A percentile compares a stretch with the other conserved stretches of the same genome.
Conservation (phyloP, 768 basidiomycete species). For the Ramaria sp. region DNA sequence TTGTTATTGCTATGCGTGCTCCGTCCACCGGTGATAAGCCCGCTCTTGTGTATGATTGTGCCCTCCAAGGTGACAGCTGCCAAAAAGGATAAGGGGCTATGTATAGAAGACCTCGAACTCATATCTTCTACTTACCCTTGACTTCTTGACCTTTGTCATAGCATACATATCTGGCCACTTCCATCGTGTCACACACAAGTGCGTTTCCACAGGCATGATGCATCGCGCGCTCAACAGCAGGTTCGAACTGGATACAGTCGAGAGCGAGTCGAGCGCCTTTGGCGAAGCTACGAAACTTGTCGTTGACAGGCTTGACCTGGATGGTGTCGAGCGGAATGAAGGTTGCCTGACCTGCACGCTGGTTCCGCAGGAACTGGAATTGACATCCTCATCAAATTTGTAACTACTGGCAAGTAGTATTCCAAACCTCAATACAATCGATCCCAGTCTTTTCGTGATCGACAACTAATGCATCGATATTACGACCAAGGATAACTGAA, state of each 20-base stretch:
- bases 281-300: constrained; percentile 87
- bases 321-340: constrained; percentile 99
- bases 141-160: constrained; percentile 95
- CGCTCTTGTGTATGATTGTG: constrained; percentile 94
- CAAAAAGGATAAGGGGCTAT: not conserved
- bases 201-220: constrained; percentile 95
- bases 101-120: not conserved
- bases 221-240: constrained; percentile 86
- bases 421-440: constrained; percentile 82
- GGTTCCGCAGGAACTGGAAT: constrained; percentile 81
- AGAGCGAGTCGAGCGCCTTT: constrained; percentile 81
- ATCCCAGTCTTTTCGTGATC: constrained; percentile 97
- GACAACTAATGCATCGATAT: constrained; percentile 92
- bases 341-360: constrained; percentile 91
- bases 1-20: constrained; percentile 66
- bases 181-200: constrained; percentile 92
- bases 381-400: not conserved
- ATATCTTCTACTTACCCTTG: constrained; percentile 54
- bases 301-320: constrained; percentile 85
- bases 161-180: constrained; percentile 79
- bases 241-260: constrained; percentile 58
- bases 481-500: constrained; percentile 83
- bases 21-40: constrained; percentile 90
- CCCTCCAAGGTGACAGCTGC: constrained; percentile 93
- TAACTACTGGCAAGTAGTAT: not conserved